Evolutionary conservation across 106 monocot genomes (phyloP).

Genomic region (Amphibolis antarctica): DNA sequence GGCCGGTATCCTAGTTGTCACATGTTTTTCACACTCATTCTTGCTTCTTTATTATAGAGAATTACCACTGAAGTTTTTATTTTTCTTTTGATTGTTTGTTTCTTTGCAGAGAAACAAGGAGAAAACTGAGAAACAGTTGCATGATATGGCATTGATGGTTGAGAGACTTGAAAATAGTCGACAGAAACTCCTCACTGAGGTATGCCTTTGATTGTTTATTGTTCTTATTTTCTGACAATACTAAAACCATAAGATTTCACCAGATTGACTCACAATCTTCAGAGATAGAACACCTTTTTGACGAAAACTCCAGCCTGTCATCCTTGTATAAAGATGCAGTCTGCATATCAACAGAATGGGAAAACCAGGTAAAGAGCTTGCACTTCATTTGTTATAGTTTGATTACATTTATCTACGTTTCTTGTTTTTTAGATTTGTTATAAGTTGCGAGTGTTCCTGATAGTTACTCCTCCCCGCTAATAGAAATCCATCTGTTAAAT

Average conservation of each 20-base stretch:
- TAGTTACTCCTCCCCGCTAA: not conserved
- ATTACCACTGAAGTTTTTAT: too few relatives aligned
- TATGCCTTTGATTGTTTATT: constrained; percentile 11
- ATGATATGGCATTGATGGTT: constrained; percentile 92
- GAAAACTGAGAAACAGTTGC: constrained; percentile 72
- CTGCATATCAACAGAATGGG: constrained; percentile 39
- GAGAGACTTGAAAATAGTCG: constrained; percentile 90
- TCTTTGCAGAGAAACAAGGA: constrained; percentile 62
- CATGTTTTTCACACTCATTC: not conserved
- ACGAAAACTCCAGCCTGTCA: constrained; percentile 54
- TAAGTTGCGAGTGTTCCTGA: not conserved
- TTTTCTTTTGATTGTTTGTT: not conserved
- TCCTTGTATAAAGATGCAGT: constrained; percentile 40
- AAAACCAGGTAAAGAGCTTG: constrained; percentile 37
- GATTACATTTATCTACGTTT: not conserved
- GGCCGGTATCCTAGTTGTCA: too few relatives aligned
- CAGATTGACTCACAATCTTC: constrained; percentile 92
- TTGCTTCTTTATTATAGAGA: not conserved
- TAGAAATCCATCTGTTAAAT: not conserved
- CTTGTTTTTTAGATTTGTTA: not conserved
- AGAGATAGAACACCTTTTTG: constrained; percentile 70
- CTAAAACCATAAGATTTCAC: constrained; percentile 2
- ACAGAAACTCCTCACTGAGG: constrained; percentile 82
- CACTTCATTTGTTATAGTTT: not conserved
- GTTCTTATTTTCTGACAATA: constrained; percentile 1